phyloP scores from a whole-genome alignment of 2,329 filamentous ascomycete genomes.

The Phaeosphaeriaceae sp. region DNA sequence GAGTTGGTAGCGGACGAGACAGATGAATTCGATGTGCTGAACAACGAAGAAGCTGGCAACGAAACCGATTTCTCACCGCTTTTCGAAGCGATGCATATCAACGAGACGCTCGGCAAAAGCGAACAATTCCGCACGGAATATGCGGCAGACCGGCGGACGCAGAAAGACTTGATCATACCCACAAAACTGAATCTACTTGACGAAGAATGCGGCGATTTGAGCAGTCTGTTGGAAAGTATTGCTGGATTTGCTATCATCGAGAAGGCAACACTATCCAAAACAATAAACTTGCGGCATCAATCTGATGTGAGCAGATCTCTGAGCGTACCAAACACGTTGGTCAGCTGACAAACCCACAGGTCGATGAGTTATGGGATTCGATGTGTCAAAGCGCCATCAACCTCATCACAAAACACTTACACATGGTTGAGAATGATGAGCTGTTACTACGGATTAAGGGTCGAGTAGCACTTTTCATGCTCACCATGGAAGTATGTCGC shows the following conservation, averaged over 20 bases:
- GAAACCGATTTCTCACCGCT: constrained; percentile 94
- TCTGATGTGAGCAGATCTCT: constrained; percentile 71
- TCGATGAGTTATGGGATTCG: constrained; percentile 98
- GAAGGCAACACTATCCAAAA: constrained; percentile 87
- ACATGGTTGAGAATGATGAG: constrained; percentile 85
- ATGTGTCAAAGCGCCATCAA: constrained; percentile 90
- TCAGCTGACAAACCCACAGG: constrained; percentile 54
- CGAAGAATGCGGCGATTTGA: constrained; percentile 85
- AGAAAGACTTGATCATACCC: constrained; percentile 90
- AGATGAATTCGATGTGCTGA: constrained; percentile 92
- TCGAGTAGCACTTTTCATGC: constrained; percentile 90
- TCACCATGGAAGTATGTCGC: constrained; percentile 86
- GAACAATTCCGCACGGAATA: constrained; percentile 93
- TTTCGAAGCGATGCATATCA: constrained; percentile 95
- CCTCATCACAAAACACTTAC: constrained; percentile 80
- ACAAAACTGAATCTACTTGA: constrained; percentile 76
- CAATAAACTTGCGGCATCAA: constrained; percentile 78
- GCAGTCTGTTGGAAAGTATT: constrained; percentile 89
- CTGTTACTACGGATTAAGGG: constrained; percentile 93
- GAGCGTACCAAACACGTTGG: not conserved
- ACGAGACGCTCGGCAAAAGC: constrained; percentile 89
- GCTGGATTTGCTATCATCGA: constrained; percentile 97
- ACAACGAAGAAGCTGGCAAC: constrained; percentile 82
- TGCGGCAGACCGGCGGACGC: constrained; percentile 84
- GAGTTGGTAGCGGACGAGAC: constrained; percentile 94